Percentiles rank a stretch among this genome's conserved stretches.
Conservation (phyloP, 805 yeast species). For the Candida nitratophila region DNA sequence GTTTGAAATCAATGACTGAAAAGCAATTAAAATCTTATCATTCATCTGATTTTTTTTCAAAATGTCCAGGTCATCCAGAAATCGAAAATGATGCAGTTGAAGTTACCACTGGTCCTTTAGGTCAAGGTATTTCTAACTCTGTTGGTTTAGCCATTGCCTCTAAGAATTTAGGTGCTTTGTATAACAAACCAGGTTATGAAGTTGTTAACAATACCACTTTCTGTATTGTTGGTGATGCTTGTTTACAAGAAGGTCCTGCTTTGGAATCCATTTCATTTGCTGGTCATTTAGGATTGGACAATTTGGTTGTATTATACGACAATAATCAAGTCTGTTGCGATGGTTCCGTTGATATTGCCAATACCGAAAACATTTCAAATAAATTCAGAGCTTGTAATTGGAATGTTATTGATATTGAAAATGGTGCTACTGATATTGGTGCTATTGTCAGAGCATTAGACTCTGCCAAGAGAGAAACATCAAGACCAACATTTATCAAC, state of each 20-base stretch:
- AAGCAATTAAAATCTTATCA: conserved; percentile 33
- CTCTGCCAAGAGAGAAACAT: conserved; percentile 29
- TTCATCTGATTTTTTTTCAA: conserved; percentile 78
- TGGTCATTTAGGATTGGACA: conserved; percentile 90
- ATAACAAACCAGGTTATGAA: conserved; percentile 78
- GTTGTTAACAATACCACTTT: conserved; percentile 73
- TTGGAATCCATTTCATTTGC: conserved; percentile 93
- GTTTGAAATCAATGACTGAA: conserved; percentile 50
- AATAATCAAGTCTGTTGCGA: conserved; percentile 96
- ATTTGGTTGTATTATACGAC: conserved; percentile 92
- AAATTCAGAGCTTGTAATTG: conserved; percentile 93
- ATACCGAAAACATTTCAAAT: conserved; percentile 84
- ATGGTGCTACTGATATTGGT: conserved; percentile 74
- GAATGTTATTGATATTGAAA: conserved; percentile 70
- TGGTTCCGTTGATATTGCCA: conserved; percentile 83
- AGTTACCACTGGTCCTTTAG: conserved; percentile 97
- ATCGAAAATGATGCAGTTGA: conserved; percentile 87
- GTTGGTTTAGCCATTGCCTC: conserved; percentile 97
- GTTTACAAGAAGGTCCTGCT: conserved; percentile 96
- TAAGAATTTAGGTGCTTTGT: conserved; percentile 83
- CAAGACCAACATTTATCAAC: conserved; percentile 87
- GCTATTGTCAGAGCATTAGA: conserved; percentile 45
- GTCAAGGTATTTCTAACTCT: conserved; percentile 95
- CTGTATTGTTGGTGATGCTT: conserved; percentile 90
- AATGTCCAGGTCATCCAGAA: conserved; percentile 98